Evolutionary conservation across 495 filamentous ascomycete species (phyloP).

Genomic region (Aspergillus nanangensis): DNA sequence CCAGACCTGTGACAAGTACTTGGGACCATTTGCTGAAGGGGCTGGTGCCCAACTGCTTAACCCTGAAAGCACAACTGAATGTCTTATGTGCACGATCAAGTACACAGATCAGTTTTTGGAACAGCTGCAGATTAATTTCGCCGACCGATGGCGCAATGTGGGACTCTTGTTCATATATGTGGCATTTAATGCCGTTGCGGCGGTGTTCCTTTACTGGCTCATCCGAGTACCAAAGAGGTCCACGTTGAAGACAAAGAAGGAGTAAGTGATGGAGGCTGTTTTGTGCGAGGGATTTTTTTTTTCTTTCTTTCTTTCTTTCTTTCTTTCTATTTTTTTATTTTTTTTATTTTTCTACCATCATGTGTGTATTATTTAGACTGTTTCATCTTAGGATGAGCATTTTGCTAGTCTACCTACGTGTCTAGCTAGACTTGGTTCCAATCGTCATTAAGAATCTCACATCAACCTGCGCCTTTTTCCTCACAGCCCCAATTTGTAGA

Average conservation of each 20-base stretch:
- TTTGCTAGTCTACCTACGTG: no score
- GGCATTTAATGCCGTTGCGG: slow-evolving; percentile 71
- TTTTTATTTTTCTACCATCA: no score
- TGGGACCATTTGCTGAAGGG: slow-evolving; percentile 42
- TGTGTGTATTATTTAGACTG: no score
- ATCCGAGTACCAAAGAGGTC: slow-evolving; percentile 69
- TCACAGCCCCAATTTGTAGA: no score
- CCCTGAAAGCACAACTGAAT: slow-evolving; percentile 45
- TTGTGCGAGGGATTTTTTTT: not conserved
- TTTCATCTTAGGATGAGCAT: no score
- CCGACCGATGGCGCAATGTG: slow-evolving; percentile 65
- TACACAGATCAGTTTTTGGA: slow-evolving; percentile 61
- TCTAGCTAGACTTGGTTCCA: no score
- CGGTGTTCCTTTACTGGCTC: slow-evolving; percentile 74
- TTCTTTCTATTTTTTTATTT: not conserved
- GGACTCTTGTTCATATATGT: slow-evolving; percentile 68
- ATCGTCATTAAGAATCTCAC: no score
- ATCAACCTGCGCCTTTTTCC: no score
- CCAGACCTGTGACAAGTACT: slow-evolving; percentile 55
- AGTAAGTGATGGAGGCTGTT: slow-evolving; percentile 3
- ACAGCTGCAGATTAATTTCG: slow-evolving; percentile 43
- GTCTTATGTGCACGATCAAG: slow-evolving; percentile 55
- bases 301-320: not conserved
- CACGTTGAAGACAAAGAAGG: slow-evolving; percentile 38
- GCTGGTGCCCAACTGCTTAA: slow-evolving; percentile 52